These are phyloP conservation scores for Henningerozyma blattae DNA, from an alignment of 805 yeast genomes.

Conservation along the genomic window DNA sequence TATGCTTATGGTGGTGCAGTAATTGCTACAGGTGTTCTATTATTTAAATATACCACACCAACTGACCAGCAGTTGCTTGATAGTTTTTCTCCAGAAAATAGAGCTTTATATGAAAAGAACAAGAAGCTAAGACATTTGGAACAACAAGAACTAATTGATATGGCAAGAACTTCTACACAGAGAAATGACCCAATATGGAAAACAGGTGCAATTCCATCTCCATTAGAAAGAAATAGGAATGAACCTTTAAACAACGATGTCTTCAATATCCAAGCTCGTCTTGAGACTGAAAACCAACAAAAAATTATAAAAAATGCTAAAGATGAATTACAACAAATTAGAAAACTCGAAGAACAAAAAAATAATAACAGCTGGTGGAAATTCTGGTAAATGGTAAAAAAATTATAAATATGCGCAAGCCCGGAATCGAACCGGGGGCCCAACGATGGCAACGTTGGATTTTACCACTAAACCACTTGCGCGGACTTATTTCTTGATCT, in stretches of 20 bases:
- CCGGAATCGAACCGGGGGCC: no score
- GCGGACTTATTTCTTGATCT: no score
- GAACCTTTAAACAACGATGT: slow-evolving; percentile 25
- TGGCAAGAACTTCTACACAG: slow-evolving; percentile 48
- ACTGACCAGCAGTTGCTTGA: slow-evolving; percentile 71
- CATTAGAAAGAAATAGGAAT: slow-evolving; percentile 41
- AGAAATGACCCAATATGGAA: slow-evolving; percentile 77
- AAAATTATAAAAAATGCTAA: slow-evolving; percentile 21
- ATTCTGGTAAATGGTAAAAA: slow-evolving; percentile 10
- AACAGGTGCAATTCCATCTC: slow-evolving; percentile 57
- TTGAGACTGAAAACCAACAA: slow-evolving; percentile 24
- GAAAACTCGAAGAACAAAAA: slow-evolving; percentile 22
- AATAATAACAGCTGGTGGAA: slow-evolving; percentile 25
- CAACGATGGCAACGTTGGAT: no score
- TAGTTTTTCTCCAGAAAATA: slow-evolving; percentile 69
- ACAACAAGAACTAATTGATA: slow-evolving; percentile 57
- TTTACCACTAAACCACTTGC: no score
- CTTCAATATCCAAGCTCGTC: slow-evolving; percentile 34
- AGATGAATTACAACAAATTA: slow-evolving; percentile 29
- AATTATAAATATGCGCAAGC: no score
- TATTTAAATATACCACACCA: slow-evolving; percentile 69
- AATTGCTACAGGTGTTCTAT: slow-evolving; percentile 58
- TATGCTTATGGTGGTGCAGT: slow-evolving; percentile 52
- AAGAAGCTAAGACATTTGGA: slow-evolving; percentile 50
- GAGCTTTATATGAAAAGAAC: slow-evolving; percentile 61